These are phyloP conservation scores for Colletotrichum sojae DNA, from an alignment of 2,329 filamentous ascomycete species.

Conservation along the genomic window DNA sequence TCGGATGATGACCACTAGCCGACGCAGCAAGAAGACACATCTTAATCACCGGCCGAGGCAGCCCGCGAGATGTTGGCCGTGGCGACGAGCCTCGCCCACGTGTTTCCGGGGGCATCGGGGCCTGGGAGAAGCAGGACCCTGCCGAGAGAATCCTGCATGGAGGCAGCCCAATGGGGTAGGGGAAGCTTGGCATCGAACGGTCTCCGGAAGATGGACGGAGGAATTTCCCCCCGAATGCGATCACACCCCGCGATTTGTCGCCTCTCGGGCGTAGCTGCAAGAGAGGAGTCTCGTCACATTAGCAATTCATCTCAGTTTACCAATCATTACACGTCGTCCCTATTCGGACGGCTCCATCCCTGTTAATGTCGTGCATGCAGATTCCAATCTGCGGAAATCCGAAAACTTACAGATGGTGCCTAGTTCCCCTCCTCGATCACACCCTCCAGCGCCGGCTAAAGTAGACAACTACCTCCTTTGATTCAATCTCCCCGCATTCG, in stretches of 20 bases:
- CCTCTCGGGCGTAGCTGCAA: too few relatives aligned
- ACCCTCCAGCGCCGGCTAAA: constrained; percentile 6
- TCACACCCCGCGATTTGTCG: not conserved
- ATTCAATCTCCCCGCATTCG: not conserved
- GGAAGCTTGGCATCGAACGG: not conserved
- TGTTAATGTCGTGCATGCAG: constrained; percentile 14
- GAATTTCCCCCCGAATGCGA: constrained; percentile 4
- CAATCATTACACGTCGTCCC: not conserved
- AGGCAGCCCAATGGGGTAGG: not conserved
- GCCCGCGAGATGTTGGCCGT: not conserved
- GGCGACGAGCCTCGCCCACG: not conserved
- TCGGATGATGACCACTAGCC: not conserved
- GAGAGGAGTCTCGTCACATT: not conserved
- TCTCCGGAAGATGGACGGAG: not conserved
- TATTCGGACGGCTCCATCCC: not conserved
- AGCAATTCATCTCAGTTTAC: not conserved
- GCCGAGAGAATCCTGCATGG: not conserved
- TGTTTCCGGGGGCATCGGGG: not conserved
- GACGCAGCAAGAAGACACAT: not conserved
- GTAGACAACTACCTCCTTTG: not conserved
- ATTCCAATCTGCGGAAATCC: not conserved
- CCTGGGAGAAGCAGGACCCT: constrained; percentile 11
- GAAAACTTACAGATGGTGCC: not conserved
- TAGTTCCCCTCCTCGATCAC: not conserved
- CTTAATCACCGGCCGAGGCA: not conserved